A percentile compares a stretch with the other conserved stretches of the same genome.
These are phyloP conservation scores for Xylogone sp. DNA, from an alignment of 2,329 filamentous ascomycete genomes.

Conservation along the genomic window DNA sequence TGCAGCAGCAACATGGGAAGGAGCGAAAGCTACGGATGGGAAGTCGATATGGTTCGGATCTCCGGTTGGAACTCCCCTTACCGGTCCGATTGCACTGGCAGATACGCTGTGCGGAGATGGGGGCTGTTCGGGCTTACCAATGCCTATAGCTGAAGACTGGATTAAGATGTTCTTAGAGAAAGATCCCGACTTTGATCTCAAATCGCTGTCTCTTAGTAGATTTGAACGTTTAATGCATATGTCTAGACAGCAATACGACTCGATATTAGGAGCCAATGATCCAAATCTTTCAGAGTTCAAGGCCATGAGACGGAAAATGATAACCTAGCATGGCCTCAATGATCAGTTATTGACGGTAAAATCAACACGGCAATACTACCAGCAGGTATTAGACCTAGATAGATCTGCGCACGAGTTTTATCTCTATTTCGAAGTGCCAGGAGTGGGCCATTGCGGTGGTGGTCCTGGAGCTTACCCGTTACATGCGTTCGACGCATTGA, in stretches of 20 bases:
- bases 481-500: conserved; percentile 22
- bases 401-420: conserved; percentile 21
- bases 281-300: conserved; percentile 10
- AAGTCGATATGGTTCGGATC: conserved; percentile 4
- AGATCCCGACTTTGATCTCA: conserved; percentile 7
- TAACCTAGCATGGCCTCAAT: conserved; percentile 12
- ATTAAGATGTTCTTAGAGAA: conserved; percentile 10
- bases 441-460: conserved; percentile 28
- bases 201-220: conserved; percentile 1
- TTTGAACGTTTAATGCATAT: conserved; percentile 4
- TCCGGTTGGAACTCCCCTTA: conserved; percentile 1
- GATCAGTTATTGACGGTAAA: background rate
- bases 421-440: conserved; percentile 28
- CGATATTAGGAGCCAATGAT: conserved; percentile 7
- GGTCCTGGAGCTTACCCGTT: conserved; percentile 24
- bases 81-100: background rate
- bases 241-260: conserved; percentile 6
- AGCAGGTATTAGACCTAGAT: background rate
- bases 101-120: background rate
- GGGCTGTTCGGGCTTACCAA: conserved; percentile 17
- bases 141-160: conserved; percentile 22
- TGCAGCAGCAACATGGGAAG: conserved; percentile 2
- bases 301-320: conserved; percentile 9
- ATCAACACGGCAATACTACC: background rate
- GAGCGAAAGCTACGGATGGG: background rate